These are phyloP conservation scores for Aspergillus vadensis DNA, from an alignment of 2,329 filamentous ascomycete genomes.

Conservation along the genomic window DNA sequence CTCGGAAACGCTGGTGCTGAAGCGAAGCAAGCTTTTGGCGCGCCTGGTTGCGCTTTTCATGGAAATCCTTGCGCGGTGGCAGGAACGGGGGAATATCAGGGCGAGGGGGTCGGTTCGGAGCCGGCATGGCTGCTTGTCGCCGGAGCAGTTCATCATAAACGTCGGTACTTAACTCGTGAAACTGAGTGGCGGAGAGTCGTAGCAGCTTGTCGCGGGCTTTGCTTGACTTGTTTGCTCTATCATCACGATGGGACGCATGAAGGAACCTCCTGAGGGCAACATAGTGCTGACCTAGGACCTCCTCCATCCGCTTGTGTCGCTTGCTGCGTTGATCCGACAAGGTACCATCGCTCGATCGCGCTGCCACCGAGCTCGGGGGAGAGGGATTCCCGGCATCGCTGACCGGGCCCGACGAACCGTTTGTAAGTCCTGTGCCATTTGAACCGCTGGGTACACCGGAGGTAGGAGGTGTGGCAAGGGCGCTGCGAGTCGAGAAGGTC, in stretches of 20 bases:
- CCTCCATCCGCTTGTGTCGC: slow-evolving; percentile 62
- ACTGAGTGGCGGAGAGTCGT: slow-evolving; percentile 85
- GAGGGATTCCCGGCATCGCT: slow-evolving; percentile 62
- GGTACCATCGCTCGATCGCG: slow-evolving; percentile 74
- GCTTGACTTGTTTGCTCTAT: slow-evolving; percentile 75
- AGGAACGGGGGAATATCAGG: slow-evolving; percentile 68
- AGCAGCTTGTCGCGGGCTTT: slow-evolving; percentile 93
- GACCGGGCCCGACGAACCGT: slow-evolving; percentile 29
- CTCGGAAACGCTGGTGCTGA: slow-evolving; percentile 81
- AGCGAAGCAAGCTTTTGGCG: slow-evolving; percentile 91
- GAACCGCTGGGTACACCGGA: slow-evolving; percentile 62
- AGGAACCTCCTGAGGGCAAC: slow-evolving; percentile 75
- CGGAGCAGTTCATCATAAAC: slow-evolving; percentile 93
- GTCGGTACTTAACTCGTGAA: slow-evolving; percentile 96
- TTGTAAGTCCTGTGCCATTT: slow-evolving; percentile 48
- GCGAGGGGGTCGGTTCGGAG: slow-evolving; percentile 44
- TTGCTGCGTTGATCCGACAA: slow-evolving; percentile 65
- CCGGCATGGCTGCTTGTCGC: slow-evolving; percentile 68
- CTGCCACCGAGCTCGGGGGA: slow-evolving; percentile 81
- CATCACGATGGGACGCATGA: slow-evolving; percentile 69
- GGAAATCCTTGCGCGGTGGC: slow-evolving; percentile 83
- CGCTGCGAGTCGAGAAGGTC: slow-evolving; percentile 52
- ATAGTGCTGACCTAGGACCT: slow-evolving; percentile 79
- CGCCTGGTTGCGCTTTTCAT: slow-evolving; percentile 97
- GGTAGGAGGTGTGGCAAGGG: slow-evolving; percentile 68